Evolutionary conservation across 1,284 basidiomycete genomes (phyloP).

Genomic region (Afroboletus lepidellus): DNA sequence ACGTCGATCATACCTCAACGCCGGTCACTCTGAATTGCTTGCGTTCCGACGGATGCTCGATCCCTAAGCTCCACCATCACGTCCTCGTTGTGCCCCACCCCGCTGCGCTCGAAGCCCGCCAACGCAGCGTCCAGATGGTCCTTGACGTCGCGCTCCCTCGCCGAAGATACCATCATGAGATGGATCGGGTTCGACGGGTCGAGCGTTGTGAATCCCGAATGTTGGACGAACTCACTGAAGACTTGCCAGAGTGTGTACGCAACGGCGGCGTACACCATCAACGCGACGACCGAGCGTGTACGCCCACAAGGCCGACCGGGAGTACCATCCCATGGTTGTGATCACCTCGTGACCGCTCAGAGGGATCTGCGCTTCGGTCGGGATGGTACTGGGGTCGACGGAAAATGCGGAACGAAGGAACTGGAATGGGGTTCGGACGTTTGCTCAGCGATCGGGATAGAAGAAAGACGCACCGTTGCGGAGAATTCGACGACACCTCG

Average conservation of each 20-base stretch:
- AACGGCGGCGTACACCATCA: constrained; percentile 8
- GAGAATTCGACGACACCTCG: constrained; percentile 18
- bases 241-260: constrained; percentile 14
- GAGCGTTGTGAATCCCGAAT: constrained; percentile 4
- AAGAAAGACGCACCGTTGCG: constrained; percentile 7
- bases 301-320: too few relatives aligned
- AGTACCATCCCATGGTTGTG: constrained; percentile 15
- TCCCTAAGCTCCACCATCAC: not conserved
- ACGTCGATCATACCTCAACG: not conserved
- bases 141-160: not conserved
- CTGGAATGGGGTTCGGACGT: not conserved
- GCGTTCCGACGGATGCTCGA: not conserved
- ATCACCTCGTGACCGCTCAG: constrained; percentile 9
- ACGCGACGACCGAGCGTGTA: constrained; percentile 8
- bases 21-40: not conserved
- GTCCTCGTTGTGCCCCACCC: not conserved
- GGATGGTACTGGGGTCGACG: not conserved
- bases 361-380: not conserved
- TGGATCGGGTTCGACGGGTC: constrained; percentile 19
- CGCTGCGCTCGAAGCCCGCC: not conserved
- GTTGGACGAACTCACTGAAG: not conserved
- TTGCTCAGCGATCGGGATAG: too few relatives aligned
- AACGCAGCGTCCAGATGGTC: not conserved
- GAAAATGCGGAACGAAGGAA: constrained; percentile 22
- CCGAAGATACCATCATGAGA: constrained; percentile 15